Evolutionary conservation across 352 stramenopile genomes (phyloP), one percentile per base, ranked within the genome.

Genomic region (Phytophthora ohioensis): DNA sequence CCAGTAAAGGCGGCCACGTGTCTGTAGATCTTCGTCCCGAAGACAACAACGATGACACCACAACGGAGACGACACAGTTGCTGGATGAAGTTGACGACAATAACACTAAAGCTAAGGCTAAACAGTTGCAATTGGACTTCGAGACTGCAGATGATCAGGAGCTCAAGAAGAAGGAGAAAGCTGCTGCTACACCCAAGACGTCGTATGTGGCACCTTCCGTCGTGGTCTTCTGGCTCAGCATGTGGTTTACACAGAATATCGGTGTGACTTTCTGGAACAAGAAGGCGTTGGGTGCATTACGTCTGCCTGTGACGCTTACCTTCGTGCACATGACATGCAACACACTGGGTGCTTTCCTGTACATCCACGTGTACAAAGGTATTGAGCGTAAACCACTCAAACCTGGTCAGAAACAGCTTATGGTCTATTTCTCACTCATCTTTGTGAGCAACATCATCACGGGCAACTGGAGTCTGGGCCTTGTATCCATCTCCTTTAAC

Each of bases 401-500:
- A 53, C 45, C 73, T 12, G 77, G 75, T 0, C 85, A 95, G 59
- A 79, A 88, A 65, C 82, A 83, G 70, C 81, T 92, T 59, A 92
- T 95, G 84, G 73, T 93, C 15, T 93, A 90, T 64, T 95, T 95
- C 79, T 97, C 86, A 17, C 57, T 98, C 56, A 92, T 98, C 55
- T 98, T 98, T 58, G 93, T 95, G 39, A 92, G 96, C 69, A 98
- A 98, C 69, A 98, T 98, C 80, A 94, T 96, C 73, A 97, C 96
- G 51, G 95, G 95, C 67, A 98, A 98, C 79, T 92, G 92, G 71
- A 98, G 91, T 53, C 69, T 98, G 5, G 80, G 86, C 2, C 82
- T 97, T 65, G 94, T 98, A 7, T 98, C 93, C 15, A 97, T 98
- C 63, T 98, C 94, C 47, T 98, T 98, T 65, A 98, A 98, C 75